Conservation (phyloP, 148 eudicot species). For the Suaeda aralocaspica region DNA sequence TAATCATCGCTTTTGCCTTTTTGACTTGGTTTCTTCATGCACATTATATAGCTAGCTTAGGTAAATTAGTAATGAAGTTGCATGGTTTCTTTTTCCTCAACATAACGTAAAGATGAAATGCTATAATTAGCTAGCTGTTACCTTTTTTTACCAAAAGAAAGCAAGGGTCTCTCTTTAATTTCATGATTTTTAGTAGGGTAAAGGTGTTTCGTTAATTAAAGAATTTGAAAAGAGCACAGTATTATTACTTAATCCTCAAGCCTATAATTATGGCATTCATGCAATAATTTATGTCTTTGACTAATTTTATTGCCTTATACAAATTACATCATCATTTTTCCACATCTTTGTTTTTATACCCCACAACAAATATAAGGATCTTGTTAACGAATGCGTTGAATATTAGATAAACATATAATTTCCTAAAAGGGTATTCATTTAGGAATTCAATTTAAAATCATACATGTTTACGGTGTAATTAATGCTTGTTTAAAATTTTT, state of each 20-base stretch:
- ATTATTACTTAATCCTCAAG: conserved; percentile 25
- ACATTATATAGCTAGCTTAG: too few relatives aligned
- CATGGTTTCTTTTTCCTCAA: conserved; percentile 12
- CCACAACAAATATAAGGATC: too few relatives aligned
- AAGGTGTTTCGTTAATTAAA: conserved; percentile 9
- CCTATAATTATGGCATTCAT: conserved; percentile 19
- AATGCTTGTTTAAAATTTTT: too few relatives aligned
- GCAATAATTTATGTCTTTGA: conserved; percentile 18
- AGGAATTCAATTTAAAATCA: too few relatives aligned
- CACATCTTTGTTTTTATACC: neutral
- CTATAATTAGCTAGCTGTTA: conserved; percentile 11
- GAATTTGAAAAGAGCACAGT: conserved; percentile 18
- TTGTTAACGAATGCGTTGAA: too few relatives aligned
- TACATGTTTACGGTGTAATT: too few relatives aligned
- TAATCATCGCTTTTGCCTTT: neutral
- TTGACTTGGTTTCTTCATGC: neutral
- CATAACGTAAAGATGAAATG: conserved; percentile 3
- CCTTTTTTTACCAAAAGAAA: neutral
- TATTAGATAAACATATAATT: too few relatives aligned
- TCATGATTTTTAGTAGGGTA: neutral
- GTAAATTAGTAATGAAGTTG: neutral
- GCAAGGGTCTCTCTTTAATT: neutral
- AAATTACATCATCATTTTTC: conserved; percentile 9
- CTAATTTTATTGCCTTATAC: neutral
- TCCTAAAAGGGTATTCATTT: too few relatives aligned